These are phyloP conservation scores for Athelia psychrophila DNA, from an alignment of 1,284 basidiomycete species.

Conservation along the genomic window DNA sequence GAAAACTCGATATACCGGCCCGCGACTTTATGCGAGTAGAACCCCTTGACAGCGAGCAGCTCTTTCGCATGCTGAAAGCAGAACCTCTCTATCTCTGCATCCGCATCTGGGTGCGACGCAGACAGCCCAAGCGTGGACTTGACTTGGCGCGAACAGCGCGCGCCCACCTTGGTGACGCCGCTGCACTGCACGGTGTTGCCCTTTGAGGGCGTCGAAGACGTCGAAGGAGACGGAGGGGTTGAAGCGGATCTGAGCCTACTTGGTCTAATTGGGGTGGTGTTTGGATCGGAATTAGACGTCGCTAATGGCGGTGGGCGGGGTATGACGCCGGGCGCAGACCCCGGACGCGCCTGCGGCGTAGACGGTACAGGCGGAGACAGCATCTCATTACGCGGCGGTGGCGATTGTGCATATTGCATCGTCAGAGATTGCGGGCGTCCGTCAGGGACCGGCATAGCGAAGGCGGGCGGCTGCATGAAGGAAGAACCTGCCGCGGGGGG, in stretches of 20 bases:
- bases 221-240: conserved; percentile 26
- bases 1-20: conserved; percentile 55
- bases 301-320: conserved; percentile 11
- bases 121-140: conserved; percentile 44
- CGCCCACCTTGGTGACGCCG: conserved; percentile 63
- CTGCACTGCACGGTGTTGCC: conserved; percentile 48
- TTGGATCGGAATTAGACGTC: conserved; percentile 10
- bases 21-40: conserved; percentile 49
- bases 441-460: conserved; percentile 38
- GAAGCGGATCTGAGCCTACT: conserved; percentile 28
- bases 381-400: conserved; percentile 12
- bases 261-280: conserved; percentile 1
- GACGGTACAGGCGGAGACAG: conserved; percentile 15
- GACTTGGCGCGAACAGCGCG: conserved; percentile 59
- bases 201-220: conserved; percentile 22
- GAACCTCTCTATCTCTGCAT: conserved; percentile 45
- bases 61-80: conserved; percentile 68
- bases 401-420: conserved; percentile 55
- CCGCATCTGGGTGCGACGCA: conserved; percentile 31
- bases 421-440: conserved; percentile 42
- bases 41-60: conserved; percentile 49
- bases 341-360: conserved; percentile 14
- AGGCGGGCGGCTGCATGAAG: conserved; percentile 29
- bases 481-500: neutral
- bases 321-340: conserved; percentile 5